phyloP scores from a whole-genome alignment of 495 filamentous ascomycete genomes.

The Daldinia grandis region DNA sequence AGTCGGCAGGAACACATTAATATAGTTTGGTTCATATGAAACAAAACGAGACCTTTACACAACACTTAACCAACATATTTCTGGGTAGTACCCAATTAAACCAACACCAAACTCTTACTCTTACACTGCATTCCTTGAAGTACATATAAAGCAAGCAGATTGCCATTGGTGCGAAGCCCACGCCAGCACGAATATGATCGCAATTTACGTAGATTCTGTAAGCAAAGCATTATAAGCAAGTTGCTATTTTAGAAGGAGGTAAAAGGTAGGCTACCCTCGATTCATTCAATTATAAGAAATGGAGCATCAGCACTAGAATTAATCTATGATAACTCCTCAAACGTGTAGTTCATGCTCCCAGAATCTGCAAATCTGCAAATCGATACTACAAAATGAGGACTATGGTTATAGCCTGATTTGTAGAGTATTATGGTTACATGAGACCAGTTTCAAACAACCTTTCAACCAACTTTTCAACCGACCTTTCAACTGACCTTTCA shows the following conservation, averaged over 20 bases:
- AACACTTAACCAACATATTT: no score
- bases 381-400: neutral
- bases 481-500: neutral
- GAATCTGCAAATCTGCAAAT: neutral
- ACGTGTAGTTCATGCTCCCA: neutral
- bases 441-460: neutral
- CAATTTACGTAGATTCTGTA: neutral
- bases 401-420: neutral
- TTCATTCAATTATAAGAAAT: neutral
- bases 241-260: neutral
- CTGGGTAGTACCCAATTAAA: no score
- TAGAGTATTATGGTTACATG: neutral
- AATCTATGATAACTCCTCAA: neutral
- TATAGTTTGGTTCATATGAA: neutral
- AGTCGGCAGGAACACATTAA: neutral
- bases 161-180: neutral
- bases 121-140: neutral
- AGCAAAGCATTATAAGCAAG: neutral
- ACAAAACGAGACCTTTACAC: neutral
- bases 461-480: neutral
- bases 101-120: neutral
- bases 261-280: neutral
- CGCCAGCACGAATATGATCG: neutral
- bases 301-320: neutral
- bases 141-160: neutral